phyloP scores from a whole-genome alignment of 108 stramenopile species.

The Chaetoceros tenuissimus region DNA sequence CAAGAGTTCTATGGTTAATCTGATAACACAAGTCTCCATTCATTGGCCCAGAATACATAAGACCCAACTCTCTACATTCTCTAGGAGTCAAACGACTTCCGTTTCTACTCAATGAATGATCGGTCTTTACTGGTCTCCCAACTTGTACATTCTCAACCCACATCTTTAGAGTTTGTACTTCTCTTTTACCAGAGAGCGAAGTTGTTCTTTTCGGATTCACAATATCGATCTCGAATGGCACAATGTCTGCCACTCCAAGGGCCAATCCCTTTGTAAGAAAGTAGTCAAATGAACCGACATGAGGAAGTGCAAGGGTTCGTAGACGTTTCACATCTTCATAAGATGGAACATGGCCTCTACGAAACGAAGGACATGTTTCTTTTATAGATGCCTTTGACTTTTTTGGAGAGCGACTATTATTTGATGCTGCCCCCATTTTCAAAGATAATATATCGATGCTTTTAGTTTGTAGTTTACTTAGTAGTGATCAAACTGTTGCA shows the following conservation, averaged over 20 bases:
- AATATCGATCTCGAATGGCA: slow-evolving; percentile 57
- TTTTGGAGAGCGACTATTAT: too few relatives aligned
- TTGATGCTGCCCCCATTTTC: too few relatives aligned
- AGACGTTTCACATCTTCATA: slow-evolving; percentile 45
- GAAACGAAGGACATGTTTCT: slow-evolving; percentile 70
- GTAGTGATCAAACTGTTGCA: too few relatives aligned
- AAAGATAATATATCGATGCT: too few relatives aligned
- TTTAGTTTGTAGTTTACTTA: too few relatives aligned
- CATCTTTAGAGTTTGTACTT: slow-evolving; percentile 35
- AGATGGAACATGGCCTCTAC: slow-evolving; percentile 51
- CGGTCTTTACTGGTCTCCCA: slow-evolving; percentile 41
- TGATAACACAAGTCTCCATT: slow-evolving; percentile 61
- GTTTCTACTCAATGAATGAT: slow-evolving; percentile 2
- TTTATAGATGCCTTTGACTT: neutral
- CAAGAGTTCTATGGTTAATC: slow-evolving; percentile 53
- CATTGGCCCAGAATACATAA: slow-evolving; percentile 69
- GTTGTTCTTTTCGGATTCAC: slow-evolving; percentile 29
- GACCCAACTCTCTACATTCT: slow-evolving; percentile 72
- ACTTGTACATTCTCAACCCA: slow-evolving; percentile 69
- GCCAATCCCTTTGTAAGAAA: slow-evolving; percentile 57
- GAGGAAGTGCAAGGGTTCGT: slow-evolving; percentile 53
- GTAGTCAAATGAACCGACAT: slow-evolving; percentile 78
- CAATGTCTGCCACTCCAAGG: slow-evolving; percentile 51
- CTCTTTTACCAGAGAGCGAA: neutral
- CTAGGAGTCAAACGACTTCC: slow-evolving; percentile 41